Conservation (phyloP, 2,329 filamentous ascomycete genomes). For the Phoma sp. region DNA sequence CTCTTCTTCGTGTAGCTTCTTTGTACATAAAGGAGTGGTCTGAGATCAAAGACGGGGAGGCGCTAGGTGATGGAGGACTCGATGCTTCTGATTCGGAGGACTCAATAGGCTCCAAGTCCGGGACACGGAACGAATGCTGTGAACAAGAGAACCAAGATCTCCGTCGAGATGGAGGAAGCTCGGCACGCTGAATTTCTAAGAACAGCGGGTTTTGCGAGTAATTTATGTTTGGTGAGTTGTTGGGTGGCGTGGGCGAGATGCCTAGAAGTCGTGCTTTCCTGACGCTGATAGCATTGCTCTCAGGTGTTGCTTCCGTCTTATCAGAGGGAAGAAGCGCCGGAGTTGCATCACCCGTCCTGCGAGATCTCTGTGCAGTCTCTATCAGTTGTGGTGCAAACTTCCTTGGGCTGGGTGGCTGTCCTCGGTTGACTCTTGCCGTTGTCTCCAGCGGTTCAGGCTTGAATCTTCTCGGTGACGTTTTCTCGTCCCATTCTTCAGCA, state of each 20-base stretch:
- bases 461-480: conserved; percentile 34
- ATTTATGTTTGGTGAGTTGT: conserved; percentile 44
- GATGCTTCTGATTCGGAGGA: conserved; percentile 64
- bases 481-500: conserved; percentile 34
- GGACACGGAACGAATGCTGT: conserved; percentile 65
- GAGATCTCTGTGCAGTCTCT: conserved; percentile 76
- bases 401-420: conserved; percentile 40
- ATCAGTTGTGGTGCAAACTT: conserved; percentile 81
- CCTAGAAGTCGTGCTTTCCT: conserved; percentile 53
- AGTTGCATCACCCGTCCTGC: conserved; percentile 68
- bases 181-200: conserved; percentile 44
- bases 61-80: conserved; percentile 54
- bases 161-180: conserved; percentile 38
- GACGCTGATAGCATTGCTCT: conserved; percentile 28
- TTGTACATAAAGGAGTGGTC: conserved; percentile 58
- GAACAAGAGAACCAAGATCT: conserved; percentile 47
- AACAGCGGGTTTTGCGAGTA: conserved; percentile 43
- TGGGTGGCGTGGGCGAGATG: conserved; percentile 52
- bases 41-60: conserved; percentile 55
- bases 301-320: conserved; percentile 74
- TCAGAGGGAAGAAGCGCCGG: conserved; percentile 69
- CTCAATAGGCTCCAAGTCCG: conserved; percentile 66
- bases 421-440: conserved; percentile 29
- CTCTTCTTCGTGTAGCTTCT: conserved; percentile 62
- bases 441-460: conserved; percentile 40